Conservation (phyloP, 805 yeast species). For the Saturnispora hagleri region DNA sequence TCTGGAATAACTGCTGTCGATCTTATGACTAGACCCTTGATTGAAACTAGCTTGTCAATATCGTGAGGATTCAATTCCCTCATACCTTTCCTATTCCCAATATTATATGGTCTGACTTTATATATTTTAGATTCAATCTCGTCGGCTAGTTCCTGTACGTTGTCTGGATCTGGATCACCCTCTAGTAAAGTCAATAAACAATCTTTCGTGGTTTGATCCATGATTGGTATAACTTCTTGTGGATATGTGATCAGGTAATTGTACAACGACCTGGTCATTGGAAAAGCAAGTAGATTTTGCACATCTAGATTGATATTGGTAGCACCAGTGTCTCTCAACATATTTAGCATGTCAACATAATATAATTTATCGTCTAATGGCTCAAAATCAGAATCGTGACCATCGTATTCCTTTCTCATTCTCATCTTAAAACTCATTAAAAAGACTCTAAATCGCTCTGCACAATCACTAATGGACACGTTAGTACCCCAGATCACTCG, state of each 20-base stretch:
- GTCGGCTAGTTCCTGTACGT: slow-evolving; percentile 30
- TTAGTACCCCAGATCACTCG: slow-evolving; percentile 98
- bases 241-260: slow-evolving; percentile 87
- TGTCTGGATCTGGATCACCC: slow-evolving; percentile 29
- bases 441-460: slow-evolving; percentile 71
- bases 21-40: slow-evolving; percentile 85
- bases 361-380: slow-evolving; percentile 61
- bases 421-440: slow-evolving; percentile 74
- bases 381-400: slow-evolving; percentile 27
- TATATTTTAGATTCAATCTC: slow-evolving; percentile 75
- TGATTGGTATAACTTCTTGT: slow-evolving; percentile 92
- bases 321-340: slow-evolving; percentile 69
- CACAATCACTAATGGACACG: slow-evolving; percentile 83
- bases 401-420: slow-evolving; percentile 51
- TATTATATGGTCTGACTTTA: slow-evolving; percentile 83
- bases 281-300: slow-evolving; percentile 64
- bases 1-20: slow-evolving; percentile 92
- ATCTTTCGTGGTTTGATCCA: slow-evolving; percentile 94
- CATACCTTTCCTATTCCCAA: slow-evolving; percentile 69
- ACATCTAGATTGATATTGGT: slow-evolving; percentile 83
- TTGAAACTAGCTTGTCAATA: slow-evolving; percentile 83
- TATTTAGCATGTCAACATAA: slow-evolving; percentile 64
- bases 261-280: slow-evolving; percentile 68
- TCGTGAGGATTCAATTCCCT: slow-evolving; percentile 90
- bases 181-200: slow-evolving; percentile 68